Conservation (phyloP, 768 basidiomycete genomes). For the Phylloporus scabripes region DNA sequence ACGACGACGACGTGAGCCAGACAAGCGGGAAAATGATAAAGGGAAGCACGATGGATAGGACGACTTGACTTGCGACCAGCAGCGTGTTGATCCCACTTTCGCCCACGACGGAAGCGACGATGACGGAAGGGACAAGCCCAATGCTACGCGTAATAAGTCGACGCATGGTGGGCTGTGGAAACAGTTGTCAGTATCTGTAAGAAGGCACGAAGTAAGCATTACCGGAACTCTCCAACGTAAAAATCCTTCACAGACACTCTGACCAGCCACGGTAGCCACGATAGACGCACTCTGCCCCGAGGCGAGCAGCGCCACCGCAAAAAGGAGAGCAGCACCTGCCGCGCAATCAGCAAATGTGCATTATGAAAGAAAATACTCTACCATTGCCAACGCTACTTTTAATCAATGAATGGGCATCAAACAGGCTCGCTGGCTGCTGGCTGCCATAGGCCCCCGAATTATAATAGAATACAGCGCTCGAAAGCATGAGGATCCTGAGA, state of each 20-base stretch:
- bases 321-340: slow-evolving; percentile 75
- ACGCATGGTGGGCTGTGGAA: slow-evolving; percentile 58
- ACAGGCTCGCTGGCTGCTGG: slow-evolving; percentile 61
- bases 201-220: slow-evolving; percentile 13
- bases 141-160: slow-evolving; percentile 79
- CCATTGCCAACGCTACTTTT: slow-evolving; percentile 60
- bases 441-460: slow-evolving; percentile 36
- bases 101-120: slow-evolving; percentile 71
- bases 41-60: slow-evolving; percentile 76
- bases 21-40: slow-evolving; percentile 82
- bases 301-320: slow-evolving; percentile 80
- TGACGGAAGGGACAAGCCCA: slow-evolving; percentile 77
- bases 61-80: slow-evolving; percentile 83
- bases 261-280: slow-evolving; percentile 86
- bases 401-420: slow-evolving; percentile 79
- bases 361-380: slow-evolving; percentile 25
- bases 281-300: slow-evolving; percentile 88
- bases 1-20: slow-evolving; percentile 60
- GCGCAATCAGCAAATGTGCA: slow-evolving; percentile 1
- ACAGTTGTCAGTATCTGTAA: slow-evolving; percentile 25
- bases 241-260: slow-evolving; percentile 88
- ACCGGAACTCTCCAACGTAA: slow-evolving; percentile 82
- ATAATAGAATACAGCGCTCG: slow-evolving; percentile 77
- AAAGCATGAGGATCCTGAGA: slow-evolving; percentile 71
- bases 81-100: slow-evolving; percentile 64